Evolutionary conservation across 768 basidiomycete genomes (phyloP), one percentile per base, ranked within the genome.

Genomic region (Kwoniella europaea): DNA sequence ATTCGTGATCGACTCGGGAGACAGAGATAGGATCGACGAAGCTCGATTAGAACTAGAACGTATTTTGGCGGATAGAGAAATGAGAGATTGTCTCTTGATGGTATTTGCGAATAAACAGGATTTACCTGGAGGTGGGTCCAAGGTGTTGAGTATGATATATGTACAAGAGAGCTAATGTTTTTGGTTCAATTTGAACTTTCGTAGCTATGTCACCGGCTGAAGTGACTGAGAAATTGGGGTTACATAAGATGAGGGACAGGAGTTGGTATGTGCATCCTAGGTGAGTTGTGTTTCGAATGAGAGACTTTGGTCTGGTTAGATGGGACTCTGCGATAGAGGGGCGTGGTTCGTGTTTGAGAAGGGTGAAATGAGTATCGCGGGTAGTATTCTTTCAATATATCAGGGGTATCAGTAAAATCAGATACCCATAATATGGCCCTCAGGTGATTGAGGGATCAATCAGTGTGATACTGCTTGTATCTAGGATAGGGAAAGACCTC

Each of bases 41-140:
- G 96, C 96, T 46, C 92, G 94, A 81, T 91, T 92, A 81, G 96
- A 98, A 85, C 86, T 98, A 35, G 95, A 98, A 81, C 89, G 94
- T 71, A 98, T 98, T 86, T 87, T 98, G 84, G 91, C 92, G 75
- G 96, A 98, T 84, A 87, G 96, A 72, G 96, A 98, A 85, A 98
- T 98, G 96, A 94, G 92, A 85, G 95, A 98, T 75, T 98, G 95
- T 82, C 84, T 98, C 66, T 83, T 98, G 81, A 90, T 98, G 71
- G 95, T 98, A n/a, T 98, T 98, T 85, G 95, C 96, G 43, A 98
- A 98, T 86, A 98, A 98, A 86, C 96, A 98, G 85, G 96, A 98
- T 88, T 85, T 98, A 76, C 94, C 94, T 9, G 94, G 93, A 84
- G 95, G 95, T 96, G 77, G 76, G 90, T 86, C 7, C 35, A 35